Base-by-base conservation (phyloP, 208 protist species). In the Trypanosoma rangeli region DNA sequence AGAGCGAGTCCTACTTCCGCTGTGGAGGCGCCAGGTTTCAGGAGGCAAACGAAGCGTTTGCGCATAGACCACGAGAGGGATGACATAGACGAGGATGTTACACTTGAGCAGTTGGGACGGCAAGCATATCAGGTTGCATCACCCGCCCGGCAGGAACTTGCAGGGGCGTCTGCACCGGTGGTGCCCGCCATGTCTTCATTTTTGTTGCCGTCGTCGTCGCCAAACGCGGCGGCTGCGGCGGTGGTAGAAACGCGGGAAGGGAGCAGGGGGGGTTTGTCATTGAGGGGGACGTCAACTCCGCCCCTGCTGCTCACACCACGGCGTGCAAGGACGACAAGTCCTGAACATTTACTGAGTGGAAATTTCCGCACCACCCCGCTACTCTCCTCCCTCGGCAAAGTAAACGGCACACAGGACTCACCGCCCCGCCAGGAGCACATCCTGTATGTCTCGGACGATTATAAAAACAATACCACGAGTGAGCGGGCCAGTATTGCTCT, bases 401-500 rank as follows among this genome's bases (percentile, higher is more conserved):
- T 0, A 28, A 59, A 26, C n/a, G 49, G 22, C n/a, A 26, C 49
- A 53, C 22, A 0, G 22, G 7, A 12, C 49, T 28, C 37, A 31
- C 35, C 20, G 3, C 10, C 18, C 12, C 24, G 24, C 42, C 26
- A 29, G 24, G 63, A 59, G n/a, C 5, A 8, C 16, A 68, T 68
- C 39, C 46, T 15, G 42, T 62, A 33, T 42, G 42, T 60, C 5
- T 44, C 65, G 4, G 31, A 31, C 15, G 64, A 42, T 42, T 0
- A 57, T 39, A 54, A 70, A 18, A 50, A 60, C 24, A 39, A 44
- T 42, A 20, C 50, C n/a, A 31, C 8, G 56, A 56, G 49, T 35
- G 64, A 77, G 3, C 5, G 20, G 22, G 58, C 12, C 29, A 61
- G 29, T 33, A 68, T 64, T 64, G 22, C 35, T 10, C 46, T 70